Evolutionary conservation across 2,329 filamentous ascomycete genomes (phyloP), one percentile per base, ranked within the genome.

Genomic region (Dactylellina cionopaga): DNA sequence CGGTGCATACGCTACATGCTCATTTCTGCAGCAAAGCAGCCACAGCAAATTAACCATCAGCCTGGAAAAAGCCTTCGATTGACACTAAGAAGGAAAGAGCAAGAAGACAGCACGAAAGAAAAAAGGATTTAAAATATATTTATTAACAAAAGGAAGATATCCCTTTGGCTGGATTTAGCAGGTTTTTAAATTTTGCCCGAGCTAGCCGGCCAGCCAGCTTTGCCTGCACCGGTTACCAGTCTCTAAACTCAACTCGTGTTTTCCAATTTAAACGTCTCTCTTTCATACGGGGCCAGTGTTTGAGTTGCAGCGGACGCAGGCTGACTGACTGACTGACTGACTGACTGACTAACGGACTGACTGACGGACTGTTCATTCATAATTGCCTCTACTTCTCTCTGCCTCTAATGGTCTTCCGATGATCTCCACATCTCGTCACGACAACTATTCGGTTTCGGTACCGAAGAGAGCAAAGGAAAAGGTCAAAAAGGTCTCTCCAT

Each of bases 381-480:
- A n/a, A n/a, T n/a, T n/a, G n/a, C n/a, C n/a, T n/a, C n/a, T n/a
- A n/a, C n/a, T n/a, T n/a, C n/a, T n/a, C n/a, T n/a, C n/a, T n/a
- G 65, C 65, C 56, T 55, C 68, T 59, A 59, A 72, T 72, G 68
- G 68, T 43, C 52, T 72, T 72, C 68, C 68, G 68, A 72, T 72
- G 68, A 72, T 72, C 68, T 72, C 59, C 68, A 72, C 68, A 72
- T 64, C 59, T 59, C 37, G 35, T 49, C 59, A 65, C 59, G 68
- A 52, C 59, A 72, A 46, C 60, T 13, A 54, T 72, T 72, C 68
- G 68, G 68, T 72, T 58, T 27, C 13, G 55, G 47, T 58, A 64
- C 68, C 68, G 68, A 72, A 44, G 62, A 63, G 44, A 72, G 59
- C 68, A 41, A 72, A 72, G 59, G 24, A 60, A 52, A 72, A 72